phyloP scores from a whole-genome alignment of 257 asterid genomes.

The Penstemon barbatus region DNA sequence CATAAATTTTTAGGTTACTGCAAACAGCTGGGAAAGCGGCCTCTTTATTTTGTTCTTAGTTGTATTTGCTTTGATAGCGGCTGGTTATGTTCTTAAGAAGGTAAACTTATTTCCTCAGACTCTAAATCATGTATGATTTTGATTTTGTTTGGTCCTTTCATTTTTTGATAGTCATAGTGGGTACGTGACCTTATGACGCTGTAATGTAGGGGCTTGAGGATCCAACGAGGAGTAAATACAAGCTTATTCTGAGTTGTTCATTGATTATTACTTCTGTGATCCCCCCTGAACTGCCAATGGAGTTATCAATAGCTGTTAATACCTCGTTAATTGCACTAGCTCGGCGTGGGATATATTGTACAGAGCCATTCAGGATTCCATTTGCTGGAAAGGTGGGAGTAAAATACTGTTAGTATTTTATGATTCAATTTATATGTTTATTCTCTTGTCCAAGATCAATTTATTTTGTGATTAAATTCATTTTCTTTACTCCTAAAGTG shows the following conservation, averaged over 20 bases:
- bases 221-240: conserved; percentile 97
- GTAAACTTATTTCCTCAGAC: conserved; percentile 33
- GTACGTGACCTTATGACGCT: conserved; percentile 29
- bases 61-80: conserved; percentile 91
- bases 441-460: conserved; percentile 5
- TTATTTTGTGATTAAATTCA: background rate
- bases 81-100: conserved; percentile 97
- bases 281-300: conserved; percentile 99
- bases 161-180: conserved; percentile 10
- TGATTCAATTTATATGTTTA: background rate
- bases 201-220: conserved; percentile 90
- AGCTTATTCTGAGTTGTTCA: conserved; percentile 92
- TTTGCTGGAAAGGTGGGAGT: conserved; percentile 91
- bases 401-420: conserved; percentile 21
- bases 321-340: conserved; percentile 97
- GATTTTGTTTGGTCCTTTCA: conserved; percentile 13
- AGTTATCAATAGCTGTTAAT: conserved; percentile 96
- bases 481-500: conserved; percentile 3
- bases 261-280: conserved; percentile 95
- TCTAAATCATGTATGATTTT: conserved; percentile 12
- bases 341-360: conserved; percentile 90
- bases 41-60: conserved; percentile 90
- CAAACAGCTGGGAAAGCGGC: conserved; percentile 99
- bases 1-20: conserved; percentile 63
- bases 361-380: conserved; percentile 97